Evolutionary conservation across 164 flowering plant genomes (phyloP), one percentile per base, ranked within the genome.

Genomic region (Annona cherimola): DNA sequence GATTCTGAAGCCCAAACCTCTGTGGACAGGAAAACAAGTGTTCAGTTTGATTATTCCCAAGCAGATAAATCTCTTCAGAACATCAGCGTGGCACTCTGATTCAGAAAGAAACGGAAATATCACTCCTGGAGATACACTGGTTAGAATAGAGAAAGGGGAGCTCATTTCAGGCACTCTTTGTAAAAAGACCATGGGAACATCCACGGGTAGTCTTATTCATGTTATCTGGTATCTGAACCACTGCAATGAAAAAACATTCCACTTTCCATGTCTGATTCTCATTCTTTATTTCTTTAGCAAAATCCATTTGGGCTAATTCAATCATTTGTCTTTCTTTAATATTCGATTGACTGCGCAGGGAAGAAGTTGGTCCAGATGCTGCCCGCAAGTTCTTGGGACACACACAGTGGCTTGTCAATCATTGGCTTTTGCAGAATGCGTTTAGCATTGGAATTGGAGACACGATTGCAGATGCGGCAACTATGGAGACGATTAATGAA

Each of bases 331-430:
- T 26, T 26, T 26, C 35, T 26, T 26, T 26, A 26, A 26, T 26
- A 26, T 26, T 26, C 35, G 35, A 26, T 63, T 8, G 66, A 11
- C n/a, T 20, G 16, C 75, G 12, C 84, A 96, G 98, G 99, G 98
- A 96, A 76, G 99, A 96, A 70, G 99, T 96, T 78, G 99, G 99
- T 61, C 99, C 98, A 46, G 99, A 96, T 88, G 96, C 99, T 60
- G 99, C 99, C 67, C 94, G 98, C 72, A 96, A 96, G 74, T 96
- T 96, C 74, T 81, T 96, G 82, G 99, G 99, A 63, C 99, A 96
- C 76, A 93, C 98, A 1, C 98, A 96, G 79, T 96, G 98, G 99
- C 97, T 96, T 71, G 98, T 96, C 67, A 96, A 96, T 73, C 93
- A 96, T 70, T 94, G 98, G 98, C 90, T 92, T 81, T 74, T 94